A percentile compares a stretch with the other conserved stretches of the same genome.
Evolutionary conservation across 148 eudicot genomes (phyloP).

Genomic region (Polygonum maritimum): DNA sequence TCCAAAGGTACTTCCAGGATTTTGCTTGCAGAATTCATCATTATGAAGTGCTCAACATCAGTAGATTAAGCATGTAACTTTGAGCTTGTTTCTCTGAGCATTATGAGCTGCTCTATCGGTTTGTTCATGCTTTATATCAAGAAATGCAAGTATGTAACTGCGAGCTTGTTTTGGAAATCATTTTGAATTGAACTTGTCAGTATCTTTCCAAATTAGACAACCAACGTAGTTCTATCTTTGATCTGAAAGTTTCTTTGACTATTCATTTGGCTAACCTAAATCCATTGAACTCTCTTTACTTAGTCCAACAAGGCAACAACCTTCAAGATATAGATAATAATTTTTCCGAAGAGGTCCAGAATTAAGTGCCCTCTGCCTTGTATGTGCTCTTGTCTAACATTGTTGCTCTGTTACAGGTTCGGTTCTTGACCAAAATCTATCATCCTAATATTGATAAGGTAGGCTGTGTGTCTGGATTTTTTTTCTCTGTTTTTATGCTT

Average conservation of each 20-base stretch:
- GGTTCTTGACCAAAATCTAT: slow-evolving; percentile 95
- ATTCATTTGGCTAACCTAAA: not conserved
- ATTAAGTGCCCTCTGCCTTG: not conserved
- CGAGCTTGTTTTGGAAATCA: not conserved
- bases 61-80: too few relatives aligned
- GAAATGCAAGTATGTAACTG: not conserved
- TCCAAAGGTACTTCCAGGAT: slow-evolving; percentile 53
- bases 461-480: slow-evolving; percentile 12
- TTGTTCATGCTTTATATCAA: not conserved
- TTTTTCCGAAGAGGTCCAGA: not conserved
- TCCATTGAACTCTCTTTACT: not conserved
- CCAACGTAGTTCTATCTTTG: not conserved
- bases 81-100: too few relatives aligned
- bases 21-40: not conserved
- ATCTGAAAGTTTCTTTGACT: not conserved
- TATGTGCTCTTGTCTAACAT: slow-evolving; percentile 1
- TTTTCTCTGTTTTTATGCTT: not conserved
- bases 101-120: too few relatives aligned
- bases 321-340: not conserved
- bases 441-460: slow-evolving; percentile 99
- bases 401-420: slow-evolving; percentile 55
- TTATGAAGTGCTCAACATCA: not conserved
- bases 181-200: not conserved
- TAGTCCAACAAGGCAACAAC: too few relatives aligned
- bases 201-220: not conserved